Conservation (phyloP, 2,329 filamentous ascomycete genomes). For the Epichloe elymi region DNA sequence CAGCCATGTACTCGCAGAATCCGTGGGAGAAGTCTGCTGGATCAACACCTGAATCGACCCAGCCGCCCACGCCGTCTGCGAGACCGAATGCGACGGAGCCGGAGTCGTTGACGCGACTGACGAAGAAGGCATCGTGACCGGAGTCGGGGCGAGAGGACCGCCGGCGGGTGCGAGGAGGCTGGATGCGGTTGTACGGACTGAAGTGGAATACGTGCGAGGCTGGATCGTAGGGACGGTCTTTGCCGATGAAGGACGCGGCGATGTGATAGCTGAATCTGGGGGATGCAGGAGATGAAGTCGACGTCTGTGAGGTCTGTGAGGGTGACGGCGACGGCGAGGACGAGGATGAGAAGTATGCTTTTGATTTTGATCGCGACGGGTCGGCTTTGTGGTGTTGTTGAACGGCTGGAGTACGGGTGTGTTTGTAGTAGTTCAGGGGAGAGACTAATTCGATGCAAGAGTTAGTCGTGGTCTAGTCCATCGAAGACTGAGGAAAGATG, state of each 20-base stretch:
- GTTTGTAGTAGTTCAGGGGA: not conserved
- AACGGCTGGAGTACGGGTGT: not conserved
- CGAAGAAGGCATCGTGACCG: conserved; percentile 95
- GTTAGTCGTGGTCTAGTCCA: not conserved
- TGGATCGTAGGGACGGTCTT: conserved; percentile 55
- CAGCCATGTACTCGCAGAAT: conserved; percentile 85
- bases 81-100: conserved; percentile 72
- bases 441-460: not conserved
- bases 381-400: not conserved
- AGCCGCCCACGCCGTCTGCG: conserved; percentile 90
- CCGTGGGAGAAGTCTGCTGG: conserved; percentile 92
- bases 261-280: conserved; percentile 52
- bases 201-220: conserved; percentile 61
- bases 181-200: conserved; percentile 48
- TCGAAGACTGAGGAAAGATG: not conserved
- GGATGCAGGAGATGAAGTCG: conserved; percentile 13
- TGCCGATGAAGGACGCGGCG: conserved; percentile 63
- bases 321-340: conserved; percentile 7
- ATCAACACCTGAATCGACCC: conserved; percentile 84
- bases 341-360: conserved; percentile 3
- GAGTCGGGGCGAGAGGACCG: conserved; percentile 50
- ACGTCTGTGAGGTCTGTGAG: not conserved
- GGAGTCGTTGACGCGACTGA: conserved; percentile 61
- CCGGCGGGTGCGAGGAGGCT: conserved; percentile 27
- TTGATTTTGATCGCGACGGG: not conserved